Base-by-base conservation (phyloP, 441 rosid species). In the Geranium incanum region DNA sequence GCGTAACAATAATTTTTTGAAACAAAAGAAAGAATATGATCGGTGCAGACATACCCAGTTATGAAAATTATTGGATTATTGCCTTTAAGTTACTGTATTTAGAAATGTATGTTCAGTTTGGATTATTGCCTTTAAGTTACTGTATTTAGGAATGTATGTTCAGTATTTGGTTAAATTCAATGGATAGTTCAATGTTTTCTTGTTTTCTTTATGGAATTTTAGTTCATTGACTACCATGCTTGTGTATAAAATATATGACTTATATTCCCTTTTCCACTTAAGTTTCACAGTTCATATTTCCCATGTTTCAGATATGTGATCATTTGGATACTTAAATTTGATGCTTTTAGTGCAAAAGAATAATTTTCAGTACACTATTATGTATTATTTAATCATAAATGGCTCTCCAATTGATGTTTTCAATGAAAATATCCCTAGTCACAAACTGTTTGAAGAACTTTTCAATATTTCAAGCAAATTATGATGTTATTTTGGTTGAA, bases 121-220 rank as follows among this genome's bases (percentile, higher is more conserved):
- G 21, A 21, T 21, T 21, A 21, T 21, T 21, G 0, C 6, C 11
- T 41, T 41, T 11, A 41, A 21, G 48, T 41, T 43, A 13, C 8
- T 43, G 52, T 13, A 43, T 43, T 43, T 21, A 21, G 11, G 57
- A 50, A 50, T 50, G 11, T 13, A 50, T 50, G 57, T 50, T 13
- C 13, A n/a, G 16, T 50, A 3, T 50, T 50, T 50, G 1, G 13
- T 50, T 50, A 76, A 77, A 50, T 50, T 50, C 57, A 13, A n/a
- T 3, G 16, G 57, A 50, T 50, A n/a, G n/a, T 0, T 2, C 57
- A 50, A 50, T 8, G 57, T n/a, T 12, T 50, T 4, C 13, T 50
- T 50, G 57, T 13, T 1, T 50, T 50, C 12, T 43, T 43, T 21
- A 13, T 43, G 12, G 52, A 43, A 43, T 43, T 8, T 43, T 43